A percentile compares a stretch with the other conserved stretches of the same genome.
Evolutionary conservation across 495 filamentous ascomycete genomes (phyloP).

Genomic region (Aspergillus coremiiformis): DNA sequence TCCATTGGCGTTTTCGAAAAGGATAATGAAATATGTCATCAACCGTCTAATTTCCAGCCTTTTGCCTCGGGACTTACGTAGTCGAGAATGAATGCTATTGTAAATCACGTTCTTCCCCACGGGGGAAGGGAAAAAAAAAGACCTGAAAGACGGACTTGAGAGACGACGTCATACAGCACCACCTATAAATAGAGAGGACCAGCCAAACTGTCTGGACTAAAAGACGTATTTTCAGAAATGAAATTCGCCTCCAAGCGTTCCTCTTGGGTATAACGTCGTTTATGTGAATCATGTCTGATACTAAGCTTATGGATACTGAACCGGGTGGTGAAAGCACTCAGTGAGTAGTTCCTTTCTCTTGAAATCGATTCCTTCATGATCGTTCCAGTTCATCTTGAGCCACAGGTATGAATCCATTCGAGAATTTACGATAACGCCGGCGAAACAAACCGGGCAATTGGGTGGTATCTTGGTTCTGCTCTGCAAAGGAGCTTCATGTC

Average conservation of each 20-base stretch:
- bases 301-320: conserved; percentile 51
- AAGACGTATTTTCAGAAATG: neutral
- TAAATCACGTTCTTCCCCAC: neutral
- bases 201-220: no score
- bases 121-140: neutral
- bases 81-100: neutral
- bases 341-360: conserved; percentile 26
- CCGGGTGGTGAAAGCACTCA: conserved; percentile 58
- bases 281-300: conserved; percentile 29
- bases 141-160: neutral
- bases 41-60: no score
- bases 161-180: conserved; percentile 8
- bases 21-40: neutral
- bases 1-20: neutral
- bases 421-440: conserved; percentile 38
- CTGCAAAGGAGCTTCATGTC: neutral
- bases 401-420: conserved; percentile 60
- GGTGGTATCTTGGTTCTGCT: conserved; percentile 34
- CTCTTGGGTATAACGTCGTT: no score
- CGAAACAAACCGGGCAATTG: conserved; percentile 53
- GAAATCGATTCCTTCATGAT: no score
- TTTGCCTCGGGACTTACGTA: neutral
- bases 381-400: no score
- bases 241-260: neutral
- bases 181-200: neutral